Evolutionary conservation across 768 basidiomycete species (phyloP).

Genomic region (Lactarius quietus): DNA sequence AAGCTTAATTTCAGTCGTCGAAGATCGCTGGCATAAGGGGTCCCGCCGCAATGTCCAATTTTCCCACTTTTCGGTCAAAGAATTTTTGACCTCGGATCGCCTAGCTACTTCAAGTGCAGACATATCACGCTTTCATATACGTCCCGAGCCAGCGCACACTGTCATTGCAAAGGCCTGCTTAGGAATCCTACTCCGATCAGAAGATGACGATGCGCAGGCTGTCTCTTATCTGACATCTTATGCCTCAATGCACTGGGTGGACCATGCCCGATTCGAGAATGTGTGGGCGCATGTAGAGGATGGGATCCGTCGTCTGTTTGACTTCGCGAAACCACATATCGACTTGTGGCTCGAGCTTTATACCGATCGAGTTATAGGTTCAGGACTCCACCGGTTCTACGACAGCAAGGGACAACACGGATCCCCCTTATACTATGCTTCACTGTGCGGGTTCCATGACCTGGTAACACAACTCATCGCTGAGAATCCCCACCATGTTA

Average conservation of each 20-base stretch:
- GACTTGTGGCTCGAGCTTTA: background rate
- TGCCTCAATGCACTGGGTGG: background rate
- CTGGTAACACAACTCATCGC: background rate
- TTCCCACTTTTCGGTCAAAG: background rate
- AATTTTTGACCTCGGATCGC: background rate
- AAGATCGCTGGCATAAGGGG: no score
- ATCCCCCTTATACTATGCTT: background rate
- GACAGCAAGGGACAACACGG: background rate
- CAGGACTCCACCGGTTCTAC: no score
- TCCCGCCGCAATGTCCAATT: background rate
- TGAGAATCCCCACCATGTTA: background rate
- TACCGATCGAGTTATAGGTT: no score
- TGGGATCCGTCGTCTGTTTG: background rate
- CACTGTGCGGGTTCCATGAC: background rate
- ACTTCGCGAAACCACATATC: background rate
- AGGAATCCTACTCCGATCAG: background rate
- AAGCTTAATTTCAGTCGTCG: background rate
- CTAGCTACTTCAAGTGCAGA: background rate
- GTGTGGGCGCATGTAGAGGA: background rate
- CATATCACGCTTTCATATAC: background rate
- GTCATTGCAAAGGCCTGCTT: background rate
- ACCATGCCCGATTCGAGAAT: background rate
- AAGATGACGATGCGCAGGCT: background rate
- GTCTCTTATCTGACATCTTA: accelerated
- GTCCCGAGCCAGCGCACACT: background rate